phyloP scores from a whole-genome alignment of 371 early-diverging fungal genomes.

The Haplosporangium sp. region DNA sequence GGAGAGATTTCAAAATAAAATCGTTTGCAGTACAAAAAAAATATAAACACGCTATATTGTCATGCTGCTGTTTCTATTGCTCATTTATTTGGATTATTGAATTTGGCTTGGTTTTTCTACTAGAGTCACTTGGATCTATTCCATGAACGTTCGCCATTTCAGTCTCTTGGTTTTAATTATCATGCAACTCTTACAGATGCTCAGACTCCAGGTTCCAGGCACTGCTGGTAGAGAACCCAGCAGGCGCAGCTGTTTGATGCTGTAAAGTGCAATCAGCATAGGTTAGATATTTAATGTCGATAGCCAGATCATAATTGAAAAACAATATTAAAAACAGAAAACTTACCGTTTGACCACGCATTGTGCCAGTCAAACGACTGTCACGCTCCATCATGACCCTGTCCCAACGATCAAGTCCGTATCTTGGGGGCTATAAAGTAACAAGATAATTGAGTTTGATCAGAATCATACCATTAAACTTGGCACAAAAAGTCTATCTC shows the following conservation, averaged over 20 bases:
- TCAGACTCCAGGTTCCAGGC: conserved; percentile 51
- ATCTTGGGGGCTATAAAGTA: conserved; percentile 54
- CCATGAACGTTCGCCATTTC: neutral
- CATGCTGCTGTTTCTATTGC: neutral
- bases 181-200: conserved; percentile 21
- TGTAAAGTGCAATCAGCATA: conserved; percentile 2
- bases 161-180: neutral
- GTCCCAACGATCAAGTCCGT: conserved; percentile 59
- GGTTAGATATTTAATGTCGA: neutral
- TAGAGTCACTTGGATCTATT: neutral
- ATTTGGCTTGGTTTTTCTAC: neutral
- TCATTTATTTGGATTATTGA: neutral
- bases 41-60: neutral
- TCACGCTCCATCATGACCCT: conserved; percentile 61
- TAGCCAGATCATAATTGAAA: neutral
- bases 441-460: conserved; percentile 2
- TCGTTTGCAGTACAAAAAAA: neutral
- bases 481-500: too few species aligned
- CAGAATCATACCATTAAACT: too few species aligned
- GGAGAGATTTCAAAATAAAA: neutral
- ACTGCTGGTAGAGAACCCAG: conserved; percentile 48
- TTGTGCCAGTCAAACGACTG: conserved; percentile 57
- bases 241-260: conserved; percentile 42
- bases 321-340: neutral
- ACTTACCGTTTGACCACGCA: conserved; percentile 58